Evolutionary conservation across 371 early-diverging fungal genomes (phyloP), one percentile per base, ranked within the genome.

Genomic region (Syncephalastrum monosporum): DNA sequence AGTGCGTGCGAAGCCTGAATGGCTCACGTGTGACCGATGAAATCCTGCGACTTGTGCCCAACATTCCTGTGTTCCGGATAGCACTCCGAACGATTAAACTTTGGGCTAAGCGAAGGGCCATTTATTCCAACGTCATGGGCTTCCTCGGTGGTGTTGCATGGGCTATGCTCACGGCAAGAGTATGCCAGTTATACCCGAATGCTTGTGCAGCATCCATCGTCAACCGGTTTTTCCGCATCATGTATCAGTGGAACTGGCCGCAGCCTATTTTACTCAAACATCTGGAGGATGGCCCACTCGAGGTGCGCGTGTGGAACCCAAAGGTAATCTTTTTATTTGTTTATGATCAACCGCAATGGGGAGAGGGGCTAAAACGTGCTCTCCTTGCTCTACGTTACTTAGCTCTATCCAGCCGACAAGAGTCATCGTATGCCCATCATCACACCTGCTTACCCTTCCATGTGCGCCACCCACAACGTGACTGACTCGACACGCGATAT

Each of bases 71-170:
- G 1, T 99, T 99, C 74, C 85, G 99, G 52, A 82, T 86, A 41
- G 93, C 98, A 4, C 80, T 99, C 14, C 81, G 99, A 14, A 93
- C 94, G 63, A 91, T 99, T 47, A 99, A 99, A 74, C 79, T 95
- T 47, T 99, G 99, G 99, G 99, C 99, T 19, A 96, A 97, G 69
- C 82, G 75, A 43, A 84, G 97, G 43, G 91, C 88, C 3, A 84
- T 99, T 45, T 99, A 98, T 71, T 93, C 97, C 15, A 97, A 99
- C 76, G 86, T 95, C 14, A 89, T 96, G 88, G 99, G 99, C 17
- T 99, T 98, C 73, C 83, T 97, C 74, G 99, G 99, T 56, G 99
- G 99, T 69, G 98, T 99, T 15, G 97, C 99, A 1, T 99, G 99
- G 97, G 99, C 99, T 7, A 93, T 99, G 86, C 77, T 92, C 15